A percentile compares a stretch with the other conserved stretches of the same genome.
Conservation (phyloP, 805 yeast species). For the Lachancea thermotolerans region DNA sequence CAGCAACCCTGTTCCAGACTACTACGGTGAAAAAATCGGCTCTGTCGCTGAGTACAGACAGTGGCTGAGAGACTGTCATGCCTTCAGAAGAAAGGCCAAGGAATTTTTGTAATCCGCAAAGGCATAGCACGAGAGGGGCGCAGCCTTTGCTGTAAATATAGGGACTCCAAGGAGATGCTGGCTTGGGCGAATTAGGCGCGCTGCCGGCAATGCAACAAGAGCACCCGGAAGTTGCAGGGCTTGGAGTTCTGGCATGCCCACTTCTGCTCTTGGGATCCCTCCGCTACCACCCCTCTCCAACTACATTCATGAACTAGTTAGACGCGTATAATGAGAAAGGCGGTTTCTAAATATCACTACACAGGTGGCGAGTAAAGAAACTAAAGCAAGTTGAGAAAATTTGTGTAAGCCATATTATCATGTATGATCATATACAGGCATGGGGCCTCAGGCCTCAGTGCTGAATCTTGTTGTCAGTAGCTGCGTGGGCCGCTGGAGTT, state of each 20-base stretch:
- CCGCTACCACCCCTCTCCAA: too few relatives aligned
- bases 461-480: conserved; percentile 21
- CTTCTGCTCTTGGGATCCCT: too few relatives aligned
- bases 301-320: too few relatives aligned
- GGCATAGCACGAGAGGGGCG: conserved; percentile 4
- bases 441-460: conserved; percentile 1
- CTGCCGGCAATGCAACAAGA: too few relatives aligned
- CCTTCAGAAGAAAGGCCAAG: conserved; percentile 74
- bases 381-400: too few relatives aligned
- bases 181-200: too few relatives aligned
- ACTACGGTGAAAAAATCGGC: conserved; percentile 93
- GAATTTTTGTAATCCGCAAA: conserved; percentile 49
- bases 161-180: neutral
- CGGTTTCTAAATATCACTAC: too few relatives aligned
- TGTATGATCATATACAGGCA: neutral
- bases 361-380: too few relatives aligned
- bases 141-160: conserved; percentile 8
- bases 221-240: too few relatives aligned
- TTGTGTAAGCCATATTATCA: neutral
- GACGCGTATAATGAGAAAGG: too few relatives aligned
- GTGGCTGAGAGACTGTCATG: conserved; percentile 94
- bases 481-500: conserved; percentile 7
- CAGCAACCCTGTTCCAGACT: conserved; percentile 96
- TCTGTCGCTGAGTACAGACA: conserved; percentile 81
- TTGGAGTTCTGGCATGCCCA: too few relatives aligned